These are phyloP conservation scores for Teunomyces stri DNA, from an alignment of 805 yeast genomes.

Conservation along the genomic window DNA sequence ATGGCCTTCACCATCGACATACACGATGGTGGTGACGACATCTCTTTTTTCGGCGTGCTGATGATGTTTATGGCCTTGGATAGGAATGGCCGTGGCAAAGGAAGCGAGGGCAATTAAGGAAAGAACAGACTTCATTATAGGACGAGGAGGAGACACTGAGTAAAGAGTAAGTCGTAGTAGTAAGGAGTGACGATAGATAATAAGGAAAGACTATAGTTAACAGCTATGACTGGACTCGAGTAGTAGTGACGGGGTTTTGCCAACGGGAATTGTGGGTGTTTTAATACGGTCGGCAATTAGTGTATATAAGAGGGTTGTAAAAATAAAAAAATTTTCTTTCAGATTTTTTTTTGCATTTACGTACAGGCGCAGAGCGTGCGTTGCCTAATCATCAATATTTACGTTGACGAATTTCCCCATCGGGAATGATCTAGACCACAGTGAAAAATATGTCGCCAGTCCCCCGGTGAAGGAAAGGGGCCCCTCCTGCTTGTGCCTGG, in stretches of 20 bases:
- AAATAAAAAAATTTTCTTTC: neutral
- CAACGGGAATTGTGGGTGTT: neutral
- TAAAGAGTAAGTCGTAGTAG: neutral
- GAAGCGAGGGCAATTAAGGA: conserved; percentile 26
- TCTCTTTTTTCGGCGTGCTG: conserved; percentile 32
- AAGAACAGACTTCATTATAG: conserved; percentile 27
- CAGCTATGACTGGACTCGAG: neutral
- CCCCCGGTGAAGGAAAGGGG: neutral
- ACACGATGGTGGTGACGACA: conserved; percentile 37
- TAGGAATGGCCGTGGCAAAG: conserved; percentile 32
- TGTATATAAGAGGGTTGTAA: neutral
- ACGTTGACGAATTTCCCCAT: neutral
- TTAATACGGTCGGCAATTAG: neutral
- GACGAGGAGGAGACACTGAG: conserved; percentile 2
- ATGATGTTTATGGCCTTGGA: conserved; percentile 35
- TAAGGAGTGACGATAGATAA: conserved; percentile 5
- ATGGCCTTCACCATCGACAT: conserved; percentile 31
- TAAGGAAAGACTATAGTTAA: conserved; percentile 31
- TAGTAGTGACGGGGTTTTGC: neutral
- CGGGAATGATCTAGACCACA: conserved; percentile 3
- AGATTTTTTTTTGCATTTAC: neutral
- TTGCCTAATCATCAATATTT: neutral
- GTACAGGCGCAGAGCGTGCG: neutral
- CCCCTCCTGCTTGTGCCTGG: no score
- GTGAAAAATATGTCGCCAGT: neutral